Conservation (phyloP, 352 stramenopile genomes). For the Aphanomyces invadans region DNA sequence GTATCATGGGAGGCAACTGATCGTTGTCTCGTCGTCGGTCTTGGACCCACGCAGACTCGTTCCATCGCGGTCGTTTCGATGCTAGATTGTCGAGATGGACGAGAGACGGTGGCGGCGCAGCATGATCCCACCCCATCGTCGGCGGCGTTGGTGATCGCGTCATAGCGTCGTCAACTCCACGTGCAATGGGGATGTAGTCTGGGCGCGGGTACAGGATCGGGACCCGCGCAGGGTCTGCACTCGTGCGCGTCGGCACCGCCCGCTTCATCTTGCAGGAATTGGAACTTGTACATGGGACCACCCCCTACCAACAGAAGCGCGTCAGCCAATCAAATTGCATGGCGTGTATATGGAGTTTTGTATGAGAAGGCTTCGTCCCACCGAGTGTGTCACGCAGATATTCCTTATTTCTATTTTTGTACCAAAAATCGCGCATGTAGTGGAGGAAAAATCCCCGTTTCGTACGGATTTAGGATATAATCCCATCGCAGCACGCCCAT, state of each 20-base stretch:
- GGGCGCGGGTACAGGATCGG: constrained; percentile 17
- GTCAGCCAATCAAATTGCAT: background rate
- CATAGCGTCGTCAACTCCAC: background rate
- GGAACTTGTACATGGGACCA: background rate
- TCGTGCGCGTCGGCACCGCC: background rate
- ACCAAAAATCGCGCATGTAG: no score
- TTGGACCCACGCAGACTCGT: background rate
- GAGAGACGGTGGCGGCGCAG: background rate
- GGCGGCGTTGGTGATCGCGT: background rate
- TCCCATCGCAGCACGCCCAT: no score
- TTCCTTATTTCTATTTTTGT: background rate
- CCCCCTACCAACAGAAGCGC: background rate
- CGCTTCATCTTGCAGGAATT: constrained; percentile 4
- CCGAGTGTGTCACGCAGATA: background rate
- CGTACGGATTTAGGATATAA: no score
- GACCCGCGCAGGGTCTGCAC: background rate
- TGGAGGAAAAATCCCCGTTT: no score
- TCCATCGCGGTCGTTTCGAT: background rate
- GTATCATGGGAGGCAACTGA: background rate
- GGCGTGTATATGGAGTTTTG: background rate
- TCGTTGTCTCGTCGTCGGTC: background rate
- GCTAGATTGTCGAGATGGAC: background rate
- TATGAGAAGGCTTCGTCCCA: background rate
- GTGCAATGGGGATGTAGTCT: background rate
- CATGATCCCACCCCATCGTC: background rate